Percentiles rank a stretch among this genome's conserved stretches.
phyloP scores from a whole-genome alignment of 768 basidiomycete species.

The Nevesoporus exiguus region DNA sequence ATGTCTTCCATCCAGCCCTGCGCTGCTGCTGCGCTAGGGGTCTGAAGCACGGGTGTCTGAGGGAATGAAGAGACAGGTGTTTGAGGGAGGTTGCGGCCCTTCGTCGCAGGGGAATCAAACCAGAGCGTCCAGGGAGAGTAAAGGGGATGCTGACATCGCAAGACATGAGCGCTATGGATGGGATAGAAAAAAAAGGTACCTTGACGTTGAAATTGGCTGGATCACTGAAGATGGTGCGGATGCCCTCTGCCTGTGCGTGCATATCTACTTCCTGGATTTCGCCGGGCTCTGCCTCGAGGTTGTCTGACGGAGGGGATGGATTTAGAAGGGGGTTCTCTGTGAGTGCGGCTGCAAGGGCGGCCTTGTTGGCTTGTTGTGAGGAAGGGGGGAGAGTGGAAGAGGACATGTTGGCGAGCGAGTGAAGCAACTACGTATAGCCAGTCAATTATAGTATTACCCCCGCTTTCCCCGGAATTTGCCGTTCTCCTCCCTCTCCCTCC shows the following conservation, averaged over 20 bases:
- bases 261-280: conserved; percentile 87
- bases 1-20: conserved; percentile 99
- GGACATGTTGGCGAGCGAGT: conserved; percentile 15
- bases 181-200: conserved; percentile 40
- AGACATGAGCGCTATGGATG: neutral
- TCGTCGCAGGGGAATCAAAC: conserved; percentile 94
- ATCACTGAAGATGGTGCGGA: conserved; percentile 92
- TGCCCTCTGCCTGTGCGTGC: conserved; percentile 76
- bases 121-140: conserved; percentile 96
- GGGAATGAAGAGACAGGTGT: conserved; percentile 77
- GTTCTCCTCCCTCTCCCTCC: neutral
- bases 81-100: conserved; percentile 84
- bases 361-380: conserved; percentile 75
- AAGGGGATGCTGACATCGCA: conserved; percentile 70
- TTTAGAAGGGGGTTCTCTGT: conserved; percentile 45
- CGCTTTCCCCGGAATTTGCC: conserved; percentile 26
- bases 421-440: no score
- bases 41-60: conserved; percentile 68
- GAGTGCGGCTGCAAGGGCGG: conserved; percentile 72
- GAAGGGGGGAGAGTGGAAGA: conserved; percentile 48
- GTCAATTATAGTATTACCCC: neutral
- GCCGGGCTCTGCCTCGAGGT: conserved; percentile 61
- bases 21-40: conserved; percentile 69
- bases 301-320: conserved; percentile 20
- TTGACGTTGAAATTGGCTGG: conserved; percentile 95